A percentile compares a stretch with the other conserved stretches of the same genome.
These are phyloP conservation scores for Fragaria vesca DNA, from an alignment of 306 rosid genomes.

Conservation along the genomic window DNA sequence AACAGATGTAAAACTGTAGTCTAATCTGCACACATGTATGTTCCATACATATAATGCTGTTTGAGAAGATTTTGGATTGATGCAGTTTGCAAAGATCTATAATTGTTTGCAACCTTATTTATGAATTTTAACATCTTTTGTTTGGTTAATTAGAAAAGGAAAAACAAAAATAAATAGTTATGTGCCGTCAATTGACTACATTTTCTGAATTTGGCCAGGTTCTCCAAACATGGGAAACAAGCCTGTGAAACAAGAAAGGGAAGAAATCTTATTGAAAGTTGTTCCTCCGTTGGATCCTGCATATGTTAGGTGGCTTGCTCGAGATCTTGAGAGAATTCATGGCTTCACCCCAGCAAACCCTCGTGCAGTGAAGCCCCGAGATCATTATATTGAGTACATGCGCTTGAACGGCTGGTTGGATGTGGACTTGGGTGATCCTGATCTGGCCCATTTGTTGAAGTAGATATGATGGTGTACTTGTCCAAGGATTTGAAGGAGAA, in stretches of 20 bases:
- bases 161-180: background rate
- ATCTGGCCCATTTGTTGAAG: constrained; percentile 61
- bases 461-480: constrained; percentile 22
- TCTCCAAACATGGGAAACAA: constrained; percentile 62
- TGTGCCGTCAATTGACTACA: background rate
- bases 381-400: constrained; percentile 71
- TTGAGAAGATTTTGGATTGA: background rate
- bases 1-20: background rate
- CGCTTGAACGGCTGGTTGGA: constrained; percentile 69
- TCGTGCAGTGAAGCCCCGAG: constrained; percentile 59
- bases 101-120: background rate
- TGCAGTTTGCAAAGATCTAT: background rate
- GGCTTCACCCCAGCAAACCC: constrained; percentile 49
- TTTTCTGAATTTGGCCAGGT: constrained; percentile 2
- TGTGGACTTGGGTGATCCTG: constrained; percentile 62
- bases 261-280: constrained; percentile 46
- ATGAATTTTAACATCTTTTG: background rate
- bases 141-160: background rate
- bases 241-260: constrained; percentile 49
- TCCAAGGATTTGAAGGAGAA: background rate
- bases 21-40: background rate
- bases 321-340: constrained; percentile 57
- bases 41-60: background rate
- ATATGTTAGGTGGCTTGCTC: constrained; percentile 53
- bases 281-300: constrained; percentile 68